Conservation (phyloP, 441 rosid species). For the Pelargonium myrrhifolium region DNA sequence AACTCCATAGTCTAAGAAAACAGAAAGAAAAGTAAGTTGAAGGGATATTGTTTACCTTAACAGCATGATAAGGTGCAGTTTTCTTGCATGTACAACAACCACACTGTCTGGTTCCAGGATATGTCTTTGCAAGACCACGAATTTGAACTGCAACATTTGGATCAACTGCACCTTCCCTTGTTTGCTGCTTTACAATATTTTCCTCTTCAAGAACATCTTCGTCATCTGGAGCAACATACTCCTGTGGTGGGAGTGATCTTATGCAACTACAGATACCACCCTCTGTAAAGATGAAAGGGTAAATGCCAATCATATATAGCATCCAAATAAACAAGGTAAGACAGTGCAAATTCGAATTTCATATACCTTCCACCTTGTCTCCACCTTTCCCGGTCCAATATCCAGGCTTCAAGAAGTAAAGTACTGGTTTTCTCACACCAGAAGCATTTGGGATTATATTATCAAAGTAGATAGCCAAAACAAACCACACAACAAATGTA, state of each 20-base stretch:
- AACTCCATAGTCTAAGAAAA: neutral
- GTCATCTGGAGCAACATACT: slow-evolving; percentile 54
- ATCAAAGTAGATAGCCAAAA: slow-evolving; percentile 75
- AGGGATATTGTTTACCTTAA: slow-evolving; percentile 41
- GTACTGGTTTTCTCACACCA: slow-evolving; percentile 64
- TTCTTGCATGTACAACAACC: slow-evolving; percentile 65
- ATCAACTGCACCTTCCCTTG: slow-evolving; percentile 37
- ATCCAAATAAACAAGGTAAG: slow-evolving; percentile 7
- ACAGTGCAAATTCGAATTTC: slow-evolving; percentile 18
- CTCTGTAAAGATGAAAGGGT: slow-evolving; percentile 36
- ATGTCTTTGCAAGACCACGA: slow-evolving; percentile 74
- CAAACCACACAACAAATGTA: slow-evolving; percentile 59
- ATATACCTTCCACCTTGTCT: slow-evolving; percentile 52
- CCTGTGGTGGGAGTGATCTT: slow-evolving; percentile 50
- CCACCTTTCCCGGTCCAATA: slow-evolving; percentile 91
- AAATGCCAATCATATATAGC: slow-evolving; percentile 15
- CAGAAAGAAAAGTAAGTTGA: neutral
- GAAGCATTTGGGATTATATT: slow-evolving; percentile 72
- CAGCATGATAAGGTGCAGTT: slow-evolving; percentile 73
- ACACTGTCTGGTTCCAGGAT: slow-evolving; percentile 57
- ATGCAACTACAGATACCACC: slow-evolving; percentile 80
- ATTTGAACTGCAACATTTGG: slow-evolving; percentile 74
- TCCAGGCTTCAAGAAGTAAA: slow-evolving; percentile 69
- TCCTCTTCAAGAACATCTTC: slow-evolving; percentile 90
- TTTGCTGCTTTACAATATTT: slow-evolving; percentile 49